Base-by-base conservation (phyloP, 177 flowering plant genomes). In the Vitis hybrid region DNA sequence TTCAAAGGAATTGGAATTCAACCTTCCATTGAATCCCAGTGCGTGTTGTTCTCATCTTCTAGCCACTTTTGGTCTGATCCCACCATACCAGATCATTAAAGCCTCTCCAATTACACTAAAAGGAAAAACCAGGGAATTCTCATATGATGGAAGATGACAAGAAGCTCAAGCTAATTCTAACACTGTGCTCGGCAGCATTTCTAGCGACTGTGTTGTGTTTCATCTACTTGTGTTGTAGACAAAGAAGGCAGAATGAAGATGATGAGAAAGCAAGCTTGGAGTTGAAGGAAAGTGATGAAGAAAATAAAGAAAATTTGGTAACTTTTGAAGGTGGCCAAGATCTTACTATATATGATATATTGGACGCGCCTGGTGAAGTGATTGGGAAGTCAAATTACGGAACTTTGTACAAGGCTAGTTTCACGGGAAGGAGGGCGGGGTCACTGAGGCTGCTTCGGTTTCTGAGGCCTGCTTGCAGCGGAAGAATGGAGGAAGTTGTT, bases 291-390 rank as follows among this genome's bases (percentile, higher is more conserved):
- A 79, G 35, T 13, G 83, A 65, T 2, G 84, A 70, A 46, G 27
- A n/a, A 10, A 74, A 77, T 40, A 32, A 4, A n/a, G 97, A 86
- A 76, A 88, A 86, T 14, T 73, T 94, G 84, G 71, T 92, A 15
- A 75, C 74, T 50, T 94, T 92, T 72, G 68, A 76, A 8, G 97
- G 89, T 1, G 94, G 92, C 1, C 86, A 89, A 69, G 86, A 83
- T 72, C 83, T 92, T 0, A 85, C 85, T 6, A 78, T 89, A 2
- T 62, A 67, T 51, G 98, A 92, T 67, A 91, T 94, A 16, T 75
- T 94, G 48, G 98, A 94, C 60, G 97, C 98, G 32, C 97, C 97
- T 0, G 98, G 98, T 11, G 97, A 94, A 72, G 98, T 94, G 32
- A 87, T 92, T 1, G 97, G 98, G 59, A 94, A 91, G 73, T 92